These are phyloP conservation scores for Fusarium agapanthi DNA, from an alignment of 2,329 filamentous ascomycete species.

Conservation along the genomic window DNA sequence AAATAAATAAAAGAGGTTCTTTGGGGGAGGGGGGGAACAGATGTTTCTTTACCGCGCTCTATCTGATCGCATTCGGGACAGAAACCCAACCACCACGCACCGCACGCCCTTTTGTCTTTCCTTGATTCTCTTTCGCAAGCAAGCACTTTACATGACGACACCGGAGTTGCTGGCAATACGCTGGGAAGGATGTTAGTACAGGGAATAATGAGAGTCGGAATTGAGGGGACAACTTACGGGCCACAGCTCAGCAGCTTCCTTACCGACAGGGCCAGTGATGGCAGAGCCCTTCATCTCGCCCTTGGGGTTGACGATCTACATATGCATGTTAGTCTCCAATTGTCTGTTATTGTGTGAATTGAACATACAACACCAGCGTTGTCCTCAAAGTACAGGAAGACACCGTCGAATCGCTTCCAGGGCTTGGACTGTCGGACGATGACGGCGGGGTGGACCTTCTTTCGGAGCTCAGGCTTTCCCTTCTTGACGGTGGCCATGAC, in stretches of 20 bases:
- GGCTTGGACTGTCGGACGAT: conserved; percentile 99
- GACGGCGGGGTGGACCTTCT: conserved; percentile 99
- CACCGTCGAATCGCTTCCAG: conserved; percentile 97
- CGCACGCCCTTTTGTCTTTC: conserved; percentile 44
- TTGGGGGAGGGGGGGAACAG: conserved; percentile 34
- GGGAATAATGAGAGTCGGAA: not conserved
- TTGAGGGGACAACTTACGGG: conserved; percentile 71
- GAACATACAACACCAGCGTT: conserved; percentile 95
- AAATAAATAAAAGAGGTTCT: conserved; percentile 18
- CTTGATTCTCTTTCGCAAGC: conserved; percentile 30
- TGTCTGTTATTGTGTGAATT: not conserved
- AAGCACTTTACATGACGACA: conserved; percentile 93
- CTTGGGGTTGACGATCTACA: conserved; percentile 98
- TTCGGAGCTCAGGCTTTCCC: conserved; percentile 99
- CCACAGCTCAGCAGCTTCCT: conserved; percentile 99
- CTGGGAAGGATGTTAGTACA: conserved; percentile 56
- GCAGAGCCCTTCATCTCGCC: conserved; percentile 99
- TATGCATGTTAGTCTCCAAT: conserved; percentile 48
- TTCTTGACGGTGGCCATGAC: conserved; percentile 99
- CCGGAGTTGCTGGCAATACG: conserved; percentile 99
- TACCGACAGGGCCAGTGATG: conserved; percentile 98
- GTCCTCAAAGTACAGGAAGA: conserved; percentile 99
- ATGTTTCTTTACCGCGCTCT: conserved; percentile 43
- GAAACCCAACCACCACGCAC: conserved; percentile 38
- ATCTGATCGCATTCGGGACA: conserved; percentile 48